A percentile compares a stretch with the other conserved stretches of the same genome.
Evolutionary conservation across 169 alveolate genomes (phyloP).

Genomic region (Neospora caninum): DNA sequence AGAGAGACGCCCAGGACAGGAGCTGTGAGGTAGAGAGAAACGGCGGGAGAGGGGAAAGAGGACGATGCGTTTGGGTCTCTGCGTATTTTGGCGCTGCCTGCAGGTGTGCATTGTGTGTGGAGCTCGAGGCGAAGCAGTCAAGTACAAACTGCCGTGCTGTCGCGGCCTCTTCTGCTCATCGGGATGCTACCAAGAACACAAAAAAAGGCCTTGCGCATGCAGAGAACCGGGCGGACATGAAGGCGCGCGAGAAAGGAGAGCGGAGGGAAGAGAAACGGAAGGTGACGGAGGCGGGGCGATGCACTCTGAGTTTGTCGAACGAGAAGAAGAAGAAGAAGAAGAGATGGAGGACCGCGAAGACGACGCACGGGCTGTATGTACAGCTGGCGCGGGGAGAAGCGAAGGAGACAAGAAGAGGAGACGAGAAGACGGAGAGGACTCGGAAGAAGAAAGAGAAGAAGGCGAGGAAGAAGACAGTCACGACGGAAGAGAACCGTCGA

Average conservation of each 20-base stretch:
- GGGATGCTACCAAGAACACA: background rate
- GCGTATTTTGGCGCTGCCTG: background rate
- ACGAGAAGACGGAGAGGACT: background rate
- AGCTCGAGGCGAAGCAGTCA: background rate
- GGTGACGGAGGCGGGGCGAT: background rate
- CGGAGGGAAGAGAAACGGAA: background rate
- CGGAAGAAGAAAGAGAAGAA: background rate
- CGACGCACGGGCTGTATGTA: background rate
- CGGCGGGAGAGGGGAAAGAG: no score
- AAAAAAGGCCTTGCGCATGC: background rate
- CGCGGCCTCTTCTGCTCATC: background rate
- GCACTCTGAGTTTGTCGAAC: background rate
- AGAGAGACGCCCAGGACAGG: background rate
- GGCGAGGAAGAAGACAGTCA: background rate
- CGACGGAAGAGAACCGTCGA: background rate
- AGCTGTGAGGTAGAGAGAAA: no score
- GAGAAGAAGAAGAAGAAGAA: background rate
- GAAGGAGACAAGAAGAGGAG: background rate
- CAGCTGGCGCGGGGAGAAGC: background rate
- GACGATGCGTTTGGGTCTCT: no score
- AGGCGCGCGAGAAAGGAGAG: background rate
- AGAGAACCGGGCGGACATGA: background rate
- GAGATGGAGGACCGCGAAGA: background rate
- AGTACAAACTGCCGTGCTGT: constrained; percentile 31
- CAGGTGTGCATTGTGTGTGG: constrained; percentile 14